A percentile compares a stretch with the other conserved stretches of the same genome.
Conservation (phyloP, 192 early-diverging fungal genomes). For the Chytriomyces sp. region DNA sequence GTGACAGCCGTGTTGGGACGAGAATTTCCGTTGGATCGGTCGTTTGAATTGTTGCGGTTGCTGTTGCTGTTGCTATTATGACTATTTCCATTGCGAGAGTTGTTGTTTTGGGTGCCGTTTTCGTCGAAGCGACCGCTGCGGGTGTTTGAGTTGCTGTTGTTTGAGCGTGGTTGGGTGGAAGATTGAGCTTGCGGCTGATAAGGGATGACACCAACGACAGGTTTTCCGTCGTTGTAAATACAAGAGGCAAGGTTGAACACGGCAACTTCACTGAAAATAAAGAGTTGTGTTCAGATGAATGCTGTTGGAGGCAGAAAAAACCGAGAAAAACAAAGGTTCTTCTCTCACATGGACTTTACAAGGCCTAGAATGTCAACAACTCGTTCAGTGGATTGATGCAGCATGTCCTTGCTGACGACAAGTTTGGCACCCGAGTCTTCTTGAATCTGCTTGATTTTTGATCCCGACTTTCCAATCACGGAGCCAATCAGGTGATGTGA, state of each 20-base stretch:
- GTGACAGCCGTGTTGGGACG: not conserved
- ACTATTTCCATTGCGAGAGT: not conserved
- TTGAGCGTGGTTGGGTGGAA: not conserved
- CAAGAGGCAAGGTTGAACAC: slow-evolving; percentile 84
- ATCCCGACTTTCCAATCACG: slow-evolving; percentile 89
- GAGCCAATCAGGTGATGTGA: slow-evolving; percentile 90
- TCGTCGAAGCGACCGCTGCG: slow-evolving; percentile 7
- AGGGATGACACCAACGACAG: slow-evolving; percentile 79
- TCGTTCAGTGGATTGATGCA: slow-evolving; percentile 94
- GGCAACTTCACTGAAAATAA: slow-evolving; percentile 60
- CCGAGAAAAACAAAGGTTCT: not conserved
- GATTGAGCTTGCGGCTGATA: slow-evolving; percentile 70
- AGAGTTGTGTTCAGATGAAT: not conserved
- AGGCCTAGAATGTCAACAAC: slow-evolving; percentile 86
- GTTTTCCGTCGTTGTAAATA: slow-evolving; percentile 82
- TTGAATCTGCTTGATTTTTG: slow-evolving; percentile 70
- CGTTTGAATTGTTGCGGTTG: slow-evolving; percentile 4
- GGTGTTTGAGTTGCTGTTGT: not conserved
- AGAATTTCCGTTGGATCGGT: slow-evolving; percentile 48
- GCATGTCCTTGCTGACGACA: slow-evolving; percentile 91
- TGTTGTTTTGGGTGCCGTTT: not conserved
- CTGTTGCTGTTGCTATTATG: not conserved
- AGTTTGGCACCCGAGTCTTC: slow-evolving; percentile 83
- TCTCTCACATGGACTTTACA: slow-evolving; percentile 68
- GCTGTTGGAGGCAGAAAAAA: not conserved